Evolutionary conservation across 345 rosid species (phyloP), one percentile per base, ranked within the genome.

Genomic region (Lagerstroemia speciosa): DNA sequence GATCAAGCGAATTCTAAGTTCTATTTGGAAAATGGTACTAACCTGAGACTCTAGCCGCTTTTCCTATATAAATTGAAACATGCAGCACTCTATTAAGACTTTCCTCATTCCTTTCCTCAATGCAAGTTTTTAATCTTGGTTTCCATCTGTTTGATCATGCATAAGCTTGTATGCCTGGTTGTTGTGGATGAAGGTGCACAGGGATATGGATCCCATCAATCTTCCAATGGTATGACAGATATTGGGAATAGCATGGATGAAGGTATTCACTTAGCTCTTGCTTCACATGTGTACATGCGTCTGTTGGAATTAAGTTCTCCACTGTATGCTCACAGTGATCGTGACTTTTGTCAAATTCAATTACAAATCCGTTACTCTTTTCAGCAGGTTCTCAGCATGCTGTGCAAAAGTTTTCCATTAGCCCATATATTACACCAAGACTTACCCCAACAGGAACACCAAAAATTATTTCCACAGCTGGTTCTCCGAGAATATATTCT

Each of bases 381-480:
- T 68, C 9, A 71, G 41, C 83, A 84, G 93, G 80, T 78, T 72
- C 93, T 71, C 71, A 74, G 67, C 75, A 82, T 72, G 70, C 82
- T 40, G 85, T 75, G 32, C 87, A 83, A 73, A 86, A 82, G 78
- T 81, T 73, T 73, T 85, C 89, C 67, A 72, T 89, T 61, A 87
- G 94, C 78, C 98, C 92, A 31, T 90, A 87, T 78, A 85, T 86
- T 72, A 81, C 95, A 36, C 96, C 98, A 2, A 80, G 87, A 64
- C 87, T 86, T 46, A 94, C 93, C 58, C 96, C 99, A 55, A 82
- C 84, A 19, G 91, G 78, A 74, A 90, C 98, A 37, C 97, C 98
- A 34, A 89, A 89, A 79, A 67, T 83, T 14, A 69, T 81, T 63
- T 87, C 97, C 32, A 73, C 86, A 26, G 77, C 62, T 78, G 96